A percentile compares a stretch with the other conserved stretches of the same genome.
These are phyloP conservation scores for Lasiodiplodia hormozganensis DNA, from an alignment of 2,329 filamentous ascomycete genomes.

Conservation along the genomic window DNA sequence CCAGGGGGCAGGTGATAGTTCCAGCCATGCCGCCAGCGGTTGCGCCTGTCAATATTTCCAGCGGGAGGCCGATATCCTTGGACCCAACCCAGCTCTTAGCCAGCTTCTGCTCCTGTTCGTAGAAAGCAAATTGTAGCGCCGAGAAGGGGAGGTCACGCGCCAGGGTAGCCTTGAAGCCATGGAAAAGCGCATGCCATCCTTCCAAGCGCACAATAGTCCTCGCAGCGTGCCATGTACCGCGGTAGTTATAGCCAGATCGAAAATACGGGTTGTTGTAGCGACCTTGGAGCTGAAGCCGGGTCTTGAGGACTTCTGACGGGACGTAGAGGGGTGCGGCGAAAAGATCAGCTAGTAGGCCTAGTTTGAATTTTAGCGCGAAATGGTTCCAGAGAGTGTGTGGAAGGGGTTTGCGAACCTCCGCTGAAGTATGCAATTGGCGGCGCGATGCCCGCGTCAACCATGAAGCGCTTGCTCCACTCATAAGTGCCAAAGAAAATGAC, in stretches of 20 bases:
- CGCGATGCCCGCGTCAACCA: conserved; percentile 84
- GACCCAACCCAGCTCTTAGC: conserved; percentile 80
- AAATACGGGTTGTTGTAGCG: conserved; percentile 95
- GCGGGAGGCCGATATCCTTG: conserved; percentile 80
- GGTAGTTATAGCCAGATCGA: conserved; percentile 94
- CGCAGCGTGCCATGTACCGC: conserved; percentile 80
- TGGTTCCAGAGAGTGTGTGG: not conserved
- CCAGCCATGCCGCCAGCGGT: conserved; percentile 91
- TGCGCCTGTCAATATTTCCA: conserved; percentile 90
- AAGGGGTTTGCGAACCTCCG: conserved; percentile 65
- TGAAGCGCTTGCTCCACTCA: conserved; percentile 88
- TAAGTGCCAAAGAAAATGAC: conserved; percentile 96
- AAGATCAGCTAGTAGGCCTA: conserved; percentile 90
- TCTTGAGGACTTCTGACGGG: conserved; percentile 96
- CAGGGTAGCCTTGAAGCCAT: conserved; percentile 96
- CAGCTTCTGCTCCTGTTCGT: conserved; percentile 88
- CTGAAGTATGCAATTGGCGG: conserved; percentile 85
- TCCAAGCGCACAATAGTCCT: conserved; percentile 84
- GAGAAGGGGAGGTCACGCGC: conserved; percentile 96
- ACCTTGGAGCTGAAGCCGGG: conserved; percentile 92
- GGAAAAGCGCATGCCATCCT: conserved; percentile 85
- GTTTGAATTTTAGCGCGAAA: not conserved
- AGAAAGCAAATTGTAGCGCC: conserved; percentile 96
- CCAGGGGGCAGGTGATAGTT: conserved; percentile 91
- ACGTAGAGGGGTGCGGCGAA: conserved; percentile 94